A percentile compares a stretch with the other conserved stretches of the same genome.
phyloP scores from a whole-genome alignment of 805 yeast species.

The Candida broadrunensis region DNA sequence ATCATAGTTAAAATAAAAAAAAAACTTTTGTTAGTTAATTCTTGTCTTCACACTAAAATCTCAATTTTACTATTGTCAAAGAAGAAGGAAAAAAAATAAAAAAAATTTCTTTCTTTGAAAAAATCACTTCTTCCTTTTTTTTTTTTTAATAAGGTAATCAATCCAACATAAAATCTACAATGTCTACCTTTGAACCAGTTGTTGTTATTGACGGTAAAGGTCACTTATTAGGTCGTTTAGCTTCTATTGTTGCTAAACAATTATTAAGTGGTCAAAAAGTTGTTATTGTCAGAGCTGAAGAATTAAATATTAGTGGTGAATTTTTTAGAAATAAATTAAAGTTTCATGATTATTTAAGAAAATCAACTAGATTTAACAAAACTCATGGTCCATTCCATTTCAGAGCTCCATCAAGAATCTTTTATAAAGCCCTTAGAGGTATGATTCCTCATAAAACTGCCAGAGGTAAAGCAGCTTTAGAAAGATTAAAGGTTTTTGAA shows the following conservation, averaged over 20 bases:
- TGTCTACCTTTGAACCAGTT: slow-evolving; percentile 93
- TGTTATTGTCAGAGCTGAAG: slow-evolving; percentile 96
- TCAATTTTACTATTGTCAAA: too few species aligned
- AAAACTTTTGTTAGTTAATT: too few species aligned
- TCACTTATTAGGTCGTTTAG: slow-evolving; percentile 99
- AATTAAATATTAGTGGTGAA: slow-evolving; percentile 98
- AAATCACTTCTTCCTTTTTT: slow-evolving; percentile 1
- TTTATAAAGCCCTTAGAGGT: slow-evolving; percentile 99
- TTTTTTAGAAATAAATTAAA: slow-evolving; percentile 99
- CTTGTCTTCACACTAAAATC: too few species aligned
- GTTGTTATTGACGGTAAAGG: slow-evolving; percentile 99
- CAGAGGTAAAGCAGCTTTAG: slow-evolving; percentile 99
- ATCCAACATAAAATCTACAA: slow-evolving; percentile 14
- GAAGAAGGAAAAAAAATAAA: slow-evolving; percentile 1
- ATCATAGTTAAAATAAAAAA: too few species aligned
- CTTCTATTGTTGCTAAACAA: slow-evolving; percentile 98
- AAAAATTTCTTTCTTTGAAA: slow-evolving; percentile 1
- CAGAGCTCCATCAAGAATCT: slow-evolving; percentile 99
- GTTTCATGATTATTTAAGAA: slow-evolving; percentile 99
- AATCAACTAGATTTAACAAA: slow-evolving; percentile 98
- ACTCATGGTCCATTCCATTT: slow-evolving; percentile 99
- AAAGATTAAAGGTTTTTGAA: slow-evolving; percentile 98
- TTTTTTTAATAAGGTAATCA: slow-evolving; percentile 3
- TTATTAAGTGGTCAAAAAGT: slow-evolving; percentile 96
- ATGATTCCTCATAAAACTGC: slow-evolving; percentile 99